Evolutionary conservation across 2,329 filamentous ascomycete genomes (phyloP), one percentile per base, ranked within the genome.

Genomic region (Tothia fuscella): DNA sequence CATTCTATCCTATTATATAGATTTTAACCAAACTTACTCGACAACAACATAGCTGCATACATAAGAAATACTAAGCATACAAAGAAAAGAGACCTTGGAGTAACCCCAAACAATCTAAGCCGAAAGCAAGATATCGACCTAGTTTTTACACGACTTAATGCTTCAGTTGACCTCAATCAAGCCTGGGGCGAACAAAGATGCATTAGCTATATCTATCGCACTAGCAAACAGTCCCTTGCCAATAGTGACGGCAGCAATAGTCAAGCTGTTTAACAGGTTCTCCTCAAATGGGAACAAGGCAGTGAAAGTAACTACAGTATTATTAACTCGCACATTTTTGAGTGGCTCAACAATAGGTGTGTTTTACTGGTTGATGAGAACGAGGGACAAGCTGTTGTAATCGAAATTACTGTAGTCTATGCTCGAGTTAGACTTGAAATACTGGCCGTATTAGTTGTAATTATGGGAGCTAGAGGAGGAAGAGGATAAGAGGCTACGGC

Each of bases 241-340:
- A 13, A 56, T 61, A 0, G 66, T 68, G n/a, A 76, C 58, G 21
- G 65, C 64, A 2, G 68, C 70, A 43, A 75, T 63, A 3, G 66
- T 71, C 24, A 76, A 50, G 0, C 70, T 71, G 19, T 70, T 59
- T 53, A 72, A 65, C 22, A 68, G 43, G 43, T 66, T 64, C 24
- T 64, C 62, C 0, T 61, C 53, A 46, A 64, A 76, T 3, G 69
- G 72, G 48, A 77, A 76, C 0, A 51, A 38, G 3, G 71, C 72
- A n/a, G 67, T 51, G 48, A 77, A 74, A 1, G 56, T 58, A 14
- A 72, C 56, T 13, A 49, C 56, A 4, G 57, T 51, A 6, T 56
- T 61, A 12, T 57, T 46, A 47, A 62, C 58, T 30, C 54, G 41
- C 6, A 65, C 55, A 38, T 69, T 64, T 29, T 53, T 47, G 33